Conservation (phyloP, 2,329 filamentous ascomycete genomes). For the Xylariaceae sp. region DNA sequence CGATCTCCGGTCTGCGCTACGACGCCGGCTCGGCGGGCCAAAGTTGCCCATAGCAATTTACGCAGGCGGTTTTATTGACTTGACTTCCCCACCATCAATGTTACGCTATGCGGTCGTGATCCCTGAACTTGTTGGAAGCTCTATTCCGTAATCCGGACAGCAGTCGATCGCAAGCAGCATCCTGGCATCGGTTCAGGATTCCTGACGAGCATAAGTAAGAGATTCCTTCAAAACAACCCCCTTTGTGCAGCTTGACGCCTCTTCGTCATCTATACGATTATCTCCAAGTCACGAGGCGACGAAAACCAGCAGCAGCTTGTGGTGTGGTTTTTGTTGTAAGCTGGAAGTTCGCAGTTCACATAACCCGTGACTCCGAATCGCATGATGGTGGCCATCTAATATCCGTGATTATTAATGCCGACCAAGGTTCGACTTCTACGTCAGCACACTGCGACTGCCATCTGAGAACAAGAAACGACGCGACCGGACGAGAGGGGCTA, state of each 20-base stretch:
- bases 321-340: background rate
- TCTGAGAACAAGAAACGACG: conserved; percentile 9
- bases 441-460: conserved; percentile 5
- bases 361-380: conserved; percentile 8
- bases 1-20: background rate
- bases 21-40: background rate
- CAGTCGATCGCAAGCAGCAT: too few species aligned
- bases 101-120: background rate
- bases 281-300: background rate
- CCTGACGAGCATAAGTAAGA: too few species aligned
- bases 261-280: background rate
- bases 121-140: background rate
- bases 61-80: too few species aligned
- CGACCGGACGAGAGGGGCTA: conserved; percentile 13
- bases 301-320: background rate
- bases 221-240: too few species aligned
- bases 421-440: conserved; percentile 10
- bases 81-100: background rate
- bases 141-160: background rate
- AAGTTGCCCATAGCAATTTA: background rate
- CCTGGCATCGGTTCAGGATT: too few species aligned
- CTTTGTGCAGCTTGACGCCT: too few species aligned
- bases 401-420: conserved; percentile 7
- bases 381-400: conserved; percentile 9
- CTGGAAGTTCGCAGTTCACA: background rate